Evolutionary conservation across 2,329 filamentous ascomycete species (phyloP), one percentile per base, ranked within the genome.

Genomic region (Calonectria pseudoturangicola): DNA sequence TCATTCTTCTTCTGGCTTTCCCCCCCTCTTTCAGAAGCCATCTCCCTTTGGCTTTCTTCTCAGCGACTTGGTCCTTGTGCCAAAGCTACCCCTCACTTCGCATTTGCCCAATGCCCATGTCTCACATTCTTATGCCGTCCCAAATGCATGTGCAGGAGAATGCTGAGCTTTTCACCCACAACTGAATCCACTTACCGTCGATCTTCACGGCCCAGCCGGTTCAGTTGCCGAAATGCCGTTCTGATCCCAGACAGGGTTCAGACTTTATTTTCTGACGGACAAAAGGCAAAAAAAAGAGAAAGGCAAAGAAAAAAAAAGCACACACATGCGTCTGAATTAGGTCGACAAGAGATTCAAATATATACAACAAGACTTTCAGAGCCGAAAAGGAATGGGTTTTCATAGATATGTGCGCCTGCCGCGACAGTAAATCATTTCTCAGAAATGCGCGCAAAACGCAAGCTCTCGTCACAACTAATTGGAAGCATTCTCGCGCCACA

Each of bases 401-500:
- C 36, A 27, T 6, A 41, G 21, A 39, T 60, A 39, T 60, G 39
- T 60, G 36, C 12, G 12, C 21, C 33, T 6, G 16, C 4, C 18
- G 54, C 21, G 33, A 41, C 21, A 41, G 21, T 9, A 41, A 41
- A 16, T 27, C 12, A 18, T n/a, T 18, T 41, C 8, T 56, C 28
- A 18, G 13, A 60, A 27, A 41, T 60, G 54, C 50, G 39, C 47
- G n/a, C 47, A 43, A 67, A 54, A 47, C 36, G 18, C 16, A 43
- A 33, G 36, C 41, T 25, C n/a, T 51, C 16, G 21, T 60, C 54
- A 62, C 21, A 47, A 45, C 27, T 62, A 51, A 51, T 28, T 45
- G 36, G 43, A n/a, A 27, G 54, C 54, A 60, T 41, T 60, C 54
- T 54, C 50, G 21, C 39, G 68, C 39, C 62, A 48, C 58, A n/a